Conservation (phyloP, 257 asterid genomes). For the Rhazya stricta region DNA sequence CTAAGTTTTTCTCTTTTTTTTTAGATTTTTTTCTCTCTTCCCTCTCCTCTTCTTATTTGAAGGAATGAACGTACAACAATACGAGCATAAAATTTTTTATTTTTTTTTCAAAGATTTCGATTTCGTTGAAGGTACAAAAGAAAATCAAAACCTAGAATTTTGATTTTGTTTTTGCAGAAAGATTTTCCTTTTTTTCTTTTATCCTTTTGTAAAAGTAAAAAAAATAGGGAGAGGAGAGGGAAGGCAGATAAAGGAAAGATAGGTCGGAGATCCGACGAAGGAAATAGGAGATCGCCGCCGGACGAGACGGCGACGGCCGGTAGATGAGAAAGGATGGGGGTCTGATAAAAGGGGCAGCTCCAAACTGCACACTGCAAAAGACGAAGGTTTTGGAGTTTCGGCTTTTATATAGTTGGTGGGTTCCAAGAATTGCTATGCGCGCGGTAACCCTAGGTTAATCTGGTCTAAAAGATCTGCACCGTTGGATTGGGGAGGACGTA, state of each 20-base stretch:
- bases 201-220: background rate
- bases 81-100: conserved; percentile 6
- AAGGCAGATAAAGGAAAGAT: conserved; percentile 27
- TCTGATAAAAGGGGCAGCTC: conserved; percentile 18
- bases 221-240: conserved; percentile 45
- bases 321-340: conserved; percentile 11
- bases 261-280: conserved; percentile 42
- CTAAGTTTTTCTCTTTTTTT: conserved; percentile 36
- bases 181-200: conserved; percentile 34
- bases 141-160: conserved; percentile 26
- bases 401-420: conserved; percentile 8
- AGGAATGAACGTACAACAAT: conserved; percentile 22
- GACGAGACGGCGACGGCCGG: conserved; percentile 50
- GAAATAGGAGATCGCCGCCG: conserved; percentile 35
- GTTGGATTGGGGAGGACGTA: conserved; percentile 30
- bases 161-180: conserved; percentile 26
- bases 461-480: conserved; percentile 22
- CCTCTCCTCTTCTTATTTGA: conserved; percentile 88
- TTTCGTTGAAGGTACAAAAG: conserved; percentile 21
- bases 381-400: background rate
- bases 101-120: conserved; percentile 9
- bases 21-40: conserved; percentile 42
- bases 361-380: conserved; percentile 18
- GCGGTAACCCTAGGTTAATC: conserved; percentile 19
- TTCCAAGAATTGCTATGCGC: background rate